Conservation (phyloP, 306 rosid genomes). For the Prunus mume region DNA sequence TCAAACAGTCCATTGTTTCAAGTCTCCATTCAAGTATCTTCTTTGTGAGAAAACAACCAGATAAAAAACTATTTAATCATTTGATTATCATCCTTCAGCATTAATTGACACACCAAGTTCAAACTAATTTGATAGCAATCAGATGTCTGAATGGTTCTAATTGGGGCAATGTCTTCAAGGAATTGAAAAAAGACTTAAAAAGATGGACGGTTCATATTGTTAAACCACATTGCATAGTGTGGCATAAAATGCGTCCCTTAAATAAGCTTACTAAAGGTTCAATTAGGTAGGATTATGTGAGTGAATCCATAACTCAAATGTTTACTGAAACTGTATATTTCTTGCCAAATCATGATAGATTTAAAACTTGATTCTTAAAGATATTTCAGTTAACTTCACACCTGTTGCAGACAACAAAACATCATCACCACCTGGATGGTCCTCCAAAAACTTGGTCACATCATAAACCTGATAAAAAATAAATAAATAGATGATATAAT, state of each 20-base stretch:
- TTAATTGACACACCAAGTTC: not conserved
- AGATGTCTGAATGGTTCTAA: not conserved
- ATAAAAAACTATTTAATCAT: not conserved
- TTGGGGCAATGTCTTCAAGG: not conserved
- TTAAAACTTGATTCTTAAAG: not conserved
- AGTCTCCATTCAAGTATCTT: not conserved
- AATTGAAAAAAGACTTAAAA: not conserved
- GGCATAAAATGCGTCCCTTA: not conserved
- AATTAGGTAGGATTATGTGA: not conserved
- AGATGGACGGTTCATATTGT: not conserved
- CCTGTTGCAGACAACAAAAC: constrained; percentile 58
- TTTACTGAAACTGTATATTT: not conserved
- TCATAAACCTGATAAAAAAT: constrained; percentile 42
- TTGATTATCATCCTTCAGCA: not conserved
- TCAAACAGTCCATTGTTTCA: not conserved
- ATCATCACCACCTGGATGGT: constrained; percentile 65
- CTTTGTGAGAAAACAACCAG: not conserved
- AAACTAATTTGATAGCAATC: not conserved
- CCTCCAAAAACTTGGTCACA: constrained; percentile 56
- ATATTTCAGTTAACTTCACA: constrained; percentile 6
- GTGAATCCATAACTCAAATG: not conserved
- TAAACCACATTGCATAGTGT: not conserved
- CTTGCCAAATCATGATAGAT: not conserved
- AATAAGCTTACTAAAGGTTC: not conserved
- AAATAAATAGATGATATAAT: not conserved